Evolutionary conservation across 2,329 filamentous ascomycete species (phyloP), one percentile per base, ranked within the genome.

Genomic region (Neonectria punicea): DNA sequence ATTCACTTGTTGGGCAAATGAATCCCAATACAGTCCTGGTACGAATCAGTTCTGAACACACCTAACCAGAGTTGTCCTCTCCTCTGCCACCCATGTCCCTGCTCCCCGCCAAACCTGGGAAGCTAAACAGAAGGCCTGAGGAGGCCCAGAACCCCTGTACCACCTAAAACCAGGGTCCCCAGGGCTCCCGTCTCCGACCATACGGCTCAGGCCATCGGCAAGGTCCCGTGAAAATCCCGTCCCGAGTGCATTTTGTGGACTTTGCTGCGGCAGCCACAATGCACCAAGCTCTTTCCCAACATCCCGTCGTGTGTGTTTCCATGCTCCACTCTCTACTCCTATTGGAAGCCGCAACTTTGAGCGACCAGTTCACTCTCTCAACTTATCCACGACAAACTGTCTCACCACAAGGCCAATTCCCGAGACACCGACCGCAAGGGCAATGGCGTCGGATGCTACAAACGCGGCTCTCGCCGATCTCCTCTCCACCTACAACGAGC

Each of bases 401-500:
- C 28, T 28, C 16, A 7, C 16, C 28, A 9, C 20, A 25, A 44
- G 28, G 5, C 20, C 13, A 47, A n/a, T n/a, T 7, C 9, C 41
- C 46, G 50, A 20, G 10, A 22, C n/a, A 34, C 7, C n/a, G 9
- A 30, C 30, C 9, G 5, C 30, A 13, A n/a, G n/a, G 28, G 16
- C 10, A 39, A 67, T 61, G 4, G n/a, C 54, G 2, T 11, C 49
- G 16, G 34, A 55, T 7, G 9, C 47, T 22, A 34, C 64, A 18
- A 61, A 76, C 16, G 53, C 66, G 13, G 69, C 76, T n/a, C 63
- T 80, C 2, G 58, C 67, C 16, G 73, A 87, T 62, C 84, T 94
- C 22, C 86, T 95, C 67, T 84, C 81, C 11, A 87, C 84, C n/a
- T 94, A 92, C 78, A 87, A 91, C 73, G 92, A 93, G 70, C 86